Conservation (phyloP, 2,329 filamentous ascomycete genomes). For the Alternaria sp. region DNA sequence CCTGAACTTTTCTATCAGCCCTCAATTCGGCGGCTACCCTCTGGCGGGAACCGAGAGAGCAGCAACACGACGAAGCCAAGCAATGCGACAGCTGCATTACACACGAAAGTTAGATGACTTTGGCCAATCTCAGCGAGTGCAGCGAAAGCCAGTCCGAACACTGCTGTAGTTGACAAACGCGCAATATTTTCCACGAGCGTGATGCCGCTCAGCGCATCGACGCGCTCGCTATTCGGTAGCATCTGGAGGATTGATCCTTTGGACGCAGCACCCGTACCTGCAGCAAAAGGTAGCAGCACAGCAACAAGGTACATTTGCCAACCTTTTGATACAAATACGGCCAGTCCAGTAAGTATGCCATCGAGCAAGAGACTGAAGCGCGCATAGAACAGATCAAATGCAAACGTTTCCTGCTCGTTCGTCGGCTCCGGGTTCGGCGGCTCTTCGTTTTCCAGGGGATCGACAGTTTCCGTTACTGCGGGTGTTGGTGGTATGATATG, state of each 20-base stretch:
- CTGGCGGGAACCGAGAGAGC: constrained; percentile 57
- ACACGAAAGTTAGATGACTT: constrained; percentile 71
- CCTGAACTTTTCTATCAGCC: background rate
- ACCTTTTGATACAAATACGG: constrained; percentile 67
- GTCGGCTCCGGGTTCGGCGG: constrained; percentile 50
- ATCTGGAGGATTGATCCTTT: constrained; percentile 79
- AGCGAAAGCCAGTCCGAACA: constrained; percentile 75
- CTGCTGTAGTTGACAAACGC: constrained; percentile 66
- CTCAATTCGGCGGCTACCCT: constrained; percentile 42
- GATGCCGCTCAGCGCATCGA: constrained; percentile 74
- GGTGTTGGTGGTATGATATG: constrained; percentile 35
- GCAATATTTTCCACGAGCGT: constrained; percentile 76
- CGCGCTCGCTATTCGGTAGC: constrained; percentile 68
- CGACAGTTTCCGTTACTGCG: constrained; percentile 53
- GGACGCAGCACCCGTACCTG: constrained; percentile 73
- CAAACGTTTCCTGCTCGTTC: constrained; percentile 59
- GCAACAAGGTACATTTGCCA: constrained; percentile 77
- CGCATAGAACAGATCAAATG: constrained; percentile 74
- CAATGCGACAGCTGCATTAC: constrained; percentile 69
- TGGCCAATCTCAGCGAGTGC: constrained; percentile 68
- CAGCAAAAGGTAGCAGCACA: constrained; percentile 71
- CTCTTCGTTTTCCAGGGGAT: constrained; percentile 61
- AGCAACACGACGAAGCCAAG: constrained; percentile 59
- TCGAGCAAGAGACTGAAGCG: constrained; percentile 72
- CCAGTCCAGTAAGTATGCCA: constrained; percentile 69